Base-by-base conservation (phyloP, 2,329 filamentous ascomycete species). In the Colletotrichum melonis region DNA sequence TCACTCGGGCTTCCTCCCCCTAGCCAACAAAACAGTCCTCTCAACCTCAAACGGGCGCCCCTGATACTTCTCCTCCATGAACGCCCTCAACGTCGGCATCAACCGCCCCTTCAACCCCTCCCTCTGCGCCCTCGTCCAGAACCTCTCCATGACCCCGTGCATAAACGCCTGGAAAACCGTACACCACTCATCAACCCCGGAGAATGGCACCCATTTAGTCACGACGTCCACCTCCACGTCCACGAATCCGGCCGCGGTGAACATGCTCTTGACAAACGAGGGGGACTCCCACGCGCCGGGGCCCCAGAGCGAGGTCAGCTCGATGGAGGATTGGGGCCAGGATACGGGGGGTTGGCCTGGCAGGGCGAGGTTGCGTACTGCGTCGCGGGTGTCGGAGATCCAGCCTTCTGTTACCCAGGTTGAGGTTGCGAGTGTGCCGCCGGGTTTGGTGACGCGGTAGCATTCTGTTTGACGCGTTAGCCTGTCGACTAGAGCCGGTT, bases 111-210 rank as follows among this genome's bases (percentile, higher is more conserved):
- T 49, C 67, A 69, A 19, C 7, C 24, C 26, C 35, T 63, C 59
- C 59, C 32, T 69, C 59, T 69, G 58, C 67, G 54, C 59, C 32
- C 1, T 24, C 32, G 67, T 63, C 67, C 59, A 69, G 58, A 52
- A 69, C 8, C 52, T 19, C 58, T 69, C 67, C 11, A 57, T 35
- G 4, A 57, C 16, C 24, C 67, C 67, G 46, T 63, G 24, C 58
- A 57, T 49, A 14, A 69, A 63, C 11, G 32, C 67, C 58, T 69
- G 32, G n/a, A 63, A 69, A 1, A 52, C 67, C 14, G 58, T 56
- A 19, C 58, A 57, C 32, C 35, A 69, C 59, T 63, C 49, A 3
- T 69, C 67, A 7, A 28, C 58, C 12, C 9, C 22, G 1, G 16
- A 6, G 35, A 69, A 69, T 2, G 32, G 32, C 5, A 69, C 24